Base-by-base conservation (phyloP, 2,329 filamentous ascomycete species). In the Pseudogymnoascus sp. region DNA sequence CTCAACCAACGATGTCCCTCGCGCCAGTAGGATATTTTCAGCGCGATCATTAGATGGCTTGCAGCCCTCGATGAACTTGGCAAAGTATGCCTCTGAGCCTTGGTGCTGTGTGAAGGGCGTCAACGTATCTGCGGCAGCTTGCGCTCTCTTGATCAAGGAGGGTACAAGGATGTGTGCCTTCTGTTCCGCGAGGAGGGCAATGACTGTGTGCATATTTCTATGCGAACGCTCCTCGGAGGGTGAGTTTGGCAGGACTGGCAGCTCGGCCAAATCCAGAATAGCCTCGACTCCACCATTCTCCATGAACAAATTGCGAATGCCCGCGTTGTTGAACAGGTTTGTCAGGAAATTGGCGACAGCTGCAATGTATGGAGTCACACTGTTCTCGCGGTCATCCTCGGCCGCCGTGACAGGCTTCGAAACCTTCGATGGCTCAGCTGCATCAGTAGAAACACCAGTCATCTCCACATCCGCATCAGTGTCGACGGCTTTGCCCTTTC, bases 81-180 rank as follows among this genome's bases (percentile, higher is more conserved):
- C 83, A 74, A 96, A 96, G 75, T 90, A 93, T 0, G 89, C 84
- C 19, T 73, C 71, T 57, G 76, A 71, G 64, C 76, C 75, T 61
- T 80, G 73, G 75, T 84, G 73, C 75, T 81, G 71, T 68, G 78
- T 77, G 63, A 97, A 81, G 3, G 88, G 85, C 65, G 85, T 79
- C 11, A 98, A 79, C 19, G 81, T 80, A 68, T 90, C 82, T 62
- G 96, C 78, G 4, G 90, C 85, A 60, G 80, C 78, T 70, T 93
- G 87, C 13, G 90, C 85, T 60, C 93, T 87, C 67, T 85, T 85
- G 65, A 97, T 79, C 28, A 99, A 77, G 4, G 91, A 90, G 0
- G 93, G 93, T 6, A 99, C 79, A 1, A 92, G 88, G 19, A 96
- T 80, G 69, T 93, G 85, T 1, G 93, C 87, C 65, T 90, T 91